Evolutionary conservation across 169 alveolate species (phyloP).

Genomic region (Cryptosporidium sp.): DNA sequence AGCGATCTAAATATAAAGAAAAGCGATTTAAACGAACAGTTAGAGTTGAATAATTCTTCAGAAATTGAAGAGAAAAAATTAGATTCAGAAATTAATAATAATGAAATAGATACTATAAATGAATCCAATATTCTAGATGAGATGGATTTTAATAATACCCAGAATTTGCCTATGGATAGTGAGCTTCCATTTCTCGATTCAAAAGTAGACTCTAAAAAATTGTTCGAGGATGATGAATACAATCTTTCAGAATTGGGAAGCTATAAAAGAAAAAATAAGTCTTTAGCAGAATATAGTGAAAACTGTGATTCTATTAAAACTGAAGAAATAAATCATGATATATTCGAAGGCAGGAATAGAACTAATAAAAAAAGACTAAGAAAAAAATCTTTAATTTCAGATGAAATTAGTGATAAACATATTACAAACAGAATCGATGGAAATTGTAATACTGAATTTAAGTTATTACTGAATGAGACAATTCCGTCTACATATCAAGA

Average conservation of each 20-base stretch:
- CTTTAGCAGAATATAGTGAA: background rate
- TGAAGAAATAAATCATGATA: background rate
- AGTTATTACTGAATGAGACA: background rate
- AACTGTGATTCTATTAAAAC: no score
- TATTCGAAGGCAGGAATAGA: background rate
- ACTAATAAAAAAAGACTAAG: constrained; percentile 22
- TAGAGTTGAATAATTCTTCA: background rate
- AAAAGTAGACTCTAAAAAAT: background rate
- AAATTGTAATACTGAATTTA: background rate
- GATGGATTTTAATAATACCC: background rate
- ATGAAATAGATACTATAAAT: background rate
- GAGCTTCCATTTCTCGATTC: background rate
- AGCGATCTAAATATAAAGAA: background rate
- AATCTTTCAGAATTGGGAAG: constrained; percentile 15
- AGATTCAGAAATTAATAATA: background rate
- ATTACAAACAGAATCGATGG: background rate
- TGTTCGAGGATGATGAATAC: background rate
- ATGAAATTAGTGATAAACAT: background rate
- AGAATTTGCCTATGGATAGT: background rate
- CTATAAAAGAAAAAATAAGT: background rate
- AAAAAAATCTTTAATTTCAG: constrained; percentile 1
- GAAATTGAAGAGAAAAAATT: background rate
- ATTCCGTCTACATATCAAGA: background rate
- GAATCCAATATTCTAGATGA: background rate
- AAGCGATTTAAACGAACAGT: background rate